phyloP scores from a whole-genome alignment of 129 eudicot genomes.

The Chrysanthemum makinoi region DNA sequence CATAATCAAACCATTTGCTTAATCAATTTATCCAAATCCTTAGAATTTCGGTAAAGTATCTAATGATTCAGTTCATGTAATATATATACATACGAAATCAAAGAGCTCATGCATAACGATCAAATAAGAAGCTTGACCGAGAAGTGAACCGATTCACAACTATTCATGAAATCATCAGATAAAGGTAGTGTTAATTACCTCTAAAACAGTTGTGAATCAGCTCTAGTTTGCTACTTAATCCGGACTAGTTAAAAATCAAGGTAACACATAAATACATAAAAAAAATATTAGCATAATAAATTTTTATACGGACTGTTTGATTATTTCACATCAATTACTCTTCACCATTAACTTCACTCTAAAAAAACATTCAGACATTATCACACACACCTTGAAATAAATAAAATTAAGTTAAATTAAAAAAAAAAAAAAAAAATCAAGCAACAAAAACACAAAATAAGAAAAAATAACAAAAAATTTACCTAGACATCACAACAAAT shows the following conservation, averaged over 20 bases:
- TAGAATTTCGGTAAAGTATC: too few species aligned
- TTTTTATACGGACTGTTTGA: neutral
- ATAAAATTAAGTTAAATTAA: neutral
- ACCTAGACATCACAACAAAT: conserved; percentile 11
- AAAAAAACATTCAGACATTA: neutral
- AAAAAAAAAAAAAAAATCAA: conserved; percentile 13
- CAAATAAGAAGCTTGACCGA: too few species aligned
- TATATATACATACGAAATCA: too few species aligned
- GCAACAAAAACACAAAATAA: neutral
- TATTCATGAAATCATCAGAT: too few species aligned
- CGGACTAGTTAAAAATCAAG: neutral
- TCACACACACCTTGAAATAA: neutral
- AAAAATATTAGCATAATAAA: neutral
- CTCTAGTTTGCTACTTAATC: neutral
- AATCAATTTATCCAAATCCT: too few species aligned
- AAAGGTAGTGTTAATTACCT: too few species aligned
- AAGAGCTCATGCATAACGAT: too few species aligned
- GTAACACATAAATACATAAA: neutral
- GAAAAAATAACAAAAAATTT: conserved; percentile 17
- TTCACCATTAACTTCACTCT: neutral
- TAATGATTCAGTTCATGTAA: too few species aligned
- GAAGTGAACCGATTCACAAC: too few species aligned
- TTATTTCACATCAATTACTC: neutral
- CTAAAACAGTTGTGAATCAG: too few species aligned
- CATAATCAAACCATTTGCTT: too few species aligned